Conservation (phyloP, 2,329 filamentous ascomycete species). For the Clathrospora elynae region DNA sequence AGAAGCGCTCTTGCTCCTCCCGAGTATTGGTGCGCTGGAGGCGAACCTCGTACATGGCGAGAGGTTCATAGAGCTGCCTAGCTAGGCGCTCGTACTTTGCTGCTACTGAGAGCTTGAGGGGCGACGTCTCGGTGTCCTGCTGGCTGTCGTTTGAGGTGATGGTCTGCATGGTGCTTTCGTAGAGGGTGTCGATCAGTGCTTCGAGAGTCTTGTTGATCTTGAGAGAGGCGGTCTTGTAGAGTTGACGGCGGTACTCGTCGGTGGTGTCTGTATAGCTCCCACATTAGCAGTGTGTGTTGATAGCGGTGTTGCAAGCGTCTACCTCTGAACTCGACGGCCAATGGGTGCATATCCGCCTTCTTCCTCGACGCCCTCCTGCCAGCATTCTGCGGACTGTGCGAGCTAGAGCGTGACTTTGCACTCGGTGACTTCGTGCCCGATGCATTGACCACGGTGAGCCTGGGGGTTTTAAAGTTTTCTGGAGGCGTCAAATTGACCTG, state of each 20-base stretch:
- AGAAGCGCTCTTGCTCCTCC: slow-evolving; percentile 14
- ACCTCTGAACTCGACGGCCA: slow-evolving; percentile 40
- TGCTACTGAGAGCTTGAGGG: slow-evolving; percentile 23
- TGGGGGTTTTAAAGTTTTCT: not conserved
- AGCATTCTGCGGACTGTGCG: slow-evolving; percentile 15
- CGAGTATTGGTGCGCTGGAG: slow-evolving; percentile 12
- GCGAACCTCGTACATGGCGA: slow-evolving; percentile 25
- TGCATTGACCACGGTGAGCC: not conserved
- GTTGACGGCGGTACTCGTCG: slow-evolving; percentile 31
- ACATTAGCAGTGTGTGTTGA: slow-evolving; percentile 12
- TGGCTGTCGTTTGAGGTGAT: slow-evolving; percentile 10
- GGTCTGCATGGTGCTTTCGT: slow-evolving; percentile 21
- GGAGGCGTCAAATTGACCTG: slow-evolving; percentile 1
- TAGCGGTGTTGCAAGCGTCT: not conserved
- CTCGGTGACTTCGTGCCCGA: slow-evolving; percentile 1
- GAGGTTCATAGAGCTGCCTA: slow-evolving; percentile 24
- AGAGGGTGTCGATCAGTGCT: slow-evolving; percentile 14
- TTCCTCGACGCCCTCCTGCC: slow-evolving; percentile 4
- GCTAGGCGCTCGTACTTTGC: slow-evolving; percentile 26
- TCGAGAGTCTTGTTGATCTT: slow-evolving; percentile 31
- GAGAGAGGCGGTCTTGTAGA: slow-evolving; percentile 24
- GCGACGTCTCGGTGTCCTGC: slow-evolving; percentile 1
- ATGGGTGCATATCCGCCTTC: slow-evolving; percentile 25
- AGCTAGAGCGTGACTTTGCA: slow-evolving; percentile 10
- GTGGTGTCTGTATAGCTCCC: slow-evolving; percentile 29